Evolutionary conservation across 306 rosid species (phyloP).

Genomic region (Delonix regia): DNA sequence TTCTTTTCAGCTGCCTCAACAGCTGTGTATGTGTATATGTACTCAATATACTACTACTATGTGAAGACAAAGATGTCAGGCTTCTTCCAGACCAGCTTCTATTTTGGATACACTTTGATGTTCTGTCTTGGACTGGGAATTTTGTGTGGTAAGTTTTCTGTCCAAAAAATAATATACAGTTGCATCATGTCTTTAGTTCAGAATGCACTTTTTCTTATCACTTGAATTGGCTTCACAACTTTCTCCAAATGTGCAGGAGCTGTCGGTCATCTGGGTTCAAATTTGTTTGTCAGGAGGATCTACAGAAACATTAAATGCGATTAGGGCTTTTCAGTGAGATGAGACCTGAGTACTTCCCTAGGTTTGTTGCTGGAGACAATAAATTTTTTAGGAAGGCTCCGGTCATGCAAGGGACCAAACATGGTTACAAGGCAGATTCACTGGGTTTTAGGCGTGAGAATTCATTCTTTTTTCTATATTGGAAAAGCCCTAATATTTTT

Average conservation of each 20-base stretch:
- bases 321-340: slow-evolving; percentile 44
- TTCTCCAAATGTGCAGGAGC: slow-evolving; percentile 68
- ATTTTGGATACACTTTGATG: slow-evolving; percentile 98
- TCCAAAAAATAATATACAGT: background rate
- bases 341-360: slow-evolving; percentile 53
- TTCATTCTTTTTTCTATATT: slow-evolving; percentile 64
- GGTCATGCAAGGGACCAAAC: slow-evolving; percentile 53
- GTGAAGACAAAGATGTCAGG: slow-evolving; percentile 99
- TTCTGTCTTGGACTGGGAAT: slow-evolving; percentile 97
- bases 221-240: slow-evolving; percentile 16
- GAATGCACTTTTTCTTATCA: background rate
- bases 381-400: slow-evolving; percentile 51
- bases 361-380: slow-evolving; percentile 40
- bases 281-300: slow-evolving; percentile 96
- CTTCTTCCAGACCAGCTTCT: slow-evolving; percentile 98
- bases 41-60: slow-evolving; percentile 87
- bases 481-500: slow-evolving; percentile 73
- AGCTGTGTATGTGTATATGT: slow-evolving; percentile 91
- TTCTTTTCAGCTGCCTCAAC: slow-evolving; percentile 99
- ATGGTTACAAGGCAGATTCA: slow-evolving; percentile 54
- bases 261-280: slow-evolving; percentile 94
- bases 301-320: slow-evolving; percentile 98
- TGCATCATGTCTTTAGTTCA: background rate
- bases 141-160: slow-evolving; percentile 80
- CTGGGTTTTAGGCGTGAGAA: slow-evolving; percentile 61